Conservation (phyloP, 164 flowering plant genomes). For the Houttuynia cordata region DNA sequence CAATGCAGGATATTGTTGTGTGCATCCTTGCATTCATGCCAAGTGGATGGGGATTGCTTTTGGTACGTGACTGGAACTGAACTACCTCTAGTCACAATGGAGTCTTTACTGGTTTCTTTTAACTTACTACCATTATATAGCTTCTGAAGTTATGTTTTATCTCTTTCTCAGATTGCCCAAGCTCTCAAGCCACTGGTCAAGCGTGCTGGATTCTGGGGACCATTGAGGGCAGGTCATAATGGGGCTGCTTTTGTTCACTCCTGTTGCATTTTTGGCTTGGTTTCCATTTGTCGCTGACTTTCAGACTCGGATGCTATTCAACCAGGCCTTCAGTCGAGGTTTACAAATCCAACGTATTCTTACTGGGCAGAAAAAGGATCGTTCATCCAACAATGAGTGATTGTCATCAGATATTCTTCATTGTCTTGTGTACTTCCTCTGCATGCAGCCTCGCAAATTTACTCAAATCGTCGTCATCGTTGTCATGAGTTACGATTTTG, state of each 20-base stretch:
- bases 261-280: slow-evolving; percentile 94
- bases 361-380: slow-evolving; percentile 84
- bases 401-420: not conserved
- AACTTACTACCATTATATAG: not conserved
- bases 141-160: not conserved
- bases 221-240: slow-evolving; percentile 68
- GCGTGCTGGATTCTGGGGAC: slow-evolving; percentile 65
- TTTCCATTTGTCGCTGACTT: slow-evolving; percentile 94
- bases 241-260: slow-evolving; percentile 88
- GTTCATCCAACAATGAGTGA: slow-evolving; percentile 64
- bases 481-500: no score
- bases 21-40: slow-evolving; percentile 93
- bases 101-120: not conserved
- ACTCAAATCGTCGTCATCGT: not conserved
- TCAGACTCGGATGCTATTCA: slow-evolving; percentile 92
- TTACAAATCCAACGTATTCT: slow-evolving; percentile 95
- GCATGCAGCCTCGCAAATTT: not conserved
- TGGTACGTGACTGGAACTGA: slow-evolving; percentile 30
- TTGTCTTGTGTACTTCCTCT: no score
- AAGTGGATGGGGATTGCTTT: slow-evolving; percentile 90
- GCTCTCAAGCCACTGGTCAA: slow-evolving; percentile 61
- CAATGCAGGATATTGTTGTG: slow-evolving; percentile 57
- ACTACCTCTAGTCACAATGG: not conserved
- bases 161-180: slow-evolving; percentile 73
- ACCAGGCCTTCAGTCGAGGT: slow-evolving; percentile 99